phyloP scores from a whole-genome alignment of 768 basidiomycete genomes.

The Coprinellus micaceus region DNA sequence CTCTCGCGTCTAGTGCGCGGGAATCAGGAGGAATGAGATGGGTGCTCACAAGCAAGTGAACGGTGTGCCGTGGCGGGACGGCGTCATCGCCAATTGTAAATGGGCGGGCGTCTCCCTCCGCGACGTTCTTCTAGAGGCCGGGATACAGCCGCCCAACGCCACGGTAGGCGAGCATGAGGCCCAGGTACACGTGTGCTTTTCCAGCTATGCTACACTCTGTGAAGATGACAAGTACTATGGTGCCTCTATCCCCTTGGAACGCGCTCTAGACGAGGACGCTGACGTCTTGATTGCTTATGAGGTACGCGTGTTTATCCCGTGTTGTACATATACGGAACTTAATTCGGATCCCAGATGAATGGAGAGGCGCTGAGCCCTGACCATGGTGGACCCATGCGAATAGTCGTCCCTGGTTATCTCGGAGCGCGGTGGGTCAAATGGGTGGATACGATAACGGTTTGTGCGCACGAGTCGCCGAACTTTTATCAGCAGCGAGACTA shows the following conservation, averaged over 20 bases:
- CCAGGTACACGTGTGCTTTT: conserved; percentile 52
- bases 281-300: conserved; percentile 63
- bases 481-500: conserved; percentile 75
- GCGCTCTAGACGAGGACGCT: conserved; percentile 41
- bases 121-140: conserved; percentile 48
- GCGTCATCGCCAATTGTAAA: conserved; percentile 64
- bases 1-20: conserved; percentile 45
- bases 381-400: conserved; percentile 64
- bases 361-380: conserved; percentile 52
- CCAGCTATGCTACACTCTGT: conserved; percentile 56
- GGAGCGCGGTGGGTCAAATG: conserved; percentile 79
- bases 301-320: conserved; percentile 27
- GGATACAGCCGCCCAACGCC: conserved; percentile 23
- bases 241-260: conserved; percentile 54
- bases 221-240: conserved; percentile 63
- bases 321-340: not conserved
- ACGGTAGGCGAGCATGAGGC: conserved; percentile 17
- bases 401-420: conserved; percentile 62
- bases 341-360: conserved; percentile 54
- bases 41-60: conserved; percentile 51
- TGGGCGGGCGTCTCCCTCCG: conserved; percentile 63
- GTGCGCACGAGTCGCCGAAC: conserved; percentile 54
- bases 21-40: conserved; percentile 68
- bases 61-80: conserved; percentile 63
- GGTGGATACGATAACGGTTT: conserved; percentile 58